Evolutionary conservation across 495 filamentous ascomycete genomes (phyloP), one percentile per base, ranked within the genome.

Genomic region (Penicillium verhagenii): DNA sequence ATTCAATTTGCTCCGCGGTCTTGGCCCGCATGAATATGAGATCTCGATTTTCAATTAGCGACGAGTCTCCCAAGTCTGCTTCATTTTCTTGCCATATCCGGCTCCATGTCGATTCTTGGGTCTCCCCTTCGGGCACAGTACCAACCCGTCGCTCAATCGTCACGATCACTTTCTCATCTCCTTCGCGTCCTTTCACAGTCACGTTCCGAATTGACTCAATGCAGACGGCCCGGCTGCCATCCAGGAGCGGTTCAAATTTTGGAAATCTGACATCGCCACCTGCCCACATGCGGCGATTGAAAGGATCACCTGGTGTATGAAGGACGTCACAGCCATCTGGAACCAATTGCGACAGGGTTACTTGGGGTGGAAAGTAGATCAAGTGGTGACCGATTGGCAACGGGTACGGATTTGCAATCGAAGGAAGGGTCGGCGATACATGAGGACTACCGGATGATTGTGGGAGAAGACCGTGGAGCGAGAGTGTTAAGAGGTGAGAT

Each of bases 231-330:
- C 74, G 64, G 28, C 69, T 58, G 23, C 77, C 81, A 58, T 86
- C 73, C 8, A 89, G 64, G 8, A 57, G 28, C 21, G 71, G 61
- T n/a, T 47, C 47, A 33, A 35, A 39, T 14, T 39, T 61, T 10
- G 65, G 61, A 52, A 72, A 78, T 53, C 56, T 67, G 28, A 72
- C 58, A 35, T 69, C 71, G 1, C 89, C 90, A 9, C 89, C 90
- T 29, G 86, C 88, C 90, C 90, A 95, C 68, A 95, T 79, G n/a
- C 90, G 81, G 37, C 87, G 76, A 38, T 74, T 76, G 53, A 85
- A 92, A 3, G 86, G 84, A 1, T 50, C 46, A 1, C 86, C 86
- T 0, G 91, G 90, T 33, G 73, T 81, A 55, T 91, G 88, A 8
- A 82, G 72, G 4, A 73, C 73, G 61, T 94, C 90, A 0, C 88